phyloP scores from a whole-genome alignment of 2,329 filamentous ascomycete genomes.

The Blastomyces silverae region DNA sequence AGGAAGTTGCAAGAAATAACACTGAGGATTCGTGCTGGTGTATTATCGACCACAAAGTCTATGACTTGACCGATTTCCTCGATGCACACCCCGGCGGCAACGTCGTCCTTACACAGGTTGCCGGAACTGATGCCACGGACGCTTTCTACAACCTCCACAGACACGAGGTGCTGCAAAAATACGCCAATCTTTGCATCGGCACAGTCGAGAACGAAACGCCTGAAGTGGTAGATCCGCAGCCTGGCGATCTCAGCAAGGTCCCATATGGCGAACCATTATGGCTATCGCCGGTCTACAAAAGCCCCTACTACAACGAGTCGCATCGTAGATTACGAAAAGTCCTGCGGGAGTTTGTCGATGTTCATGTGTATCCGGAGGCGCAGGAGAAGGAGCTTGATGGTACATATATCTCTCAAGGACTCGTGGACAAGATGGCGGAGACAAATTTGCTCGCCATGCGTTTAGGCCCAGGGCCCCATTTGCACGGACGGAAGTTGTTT shows the following conservation, averaged over 20 bases:
- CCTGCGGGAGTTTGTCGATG: conserved; percentile 54
- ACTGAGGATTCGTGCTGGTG: conserved; percentile 71
- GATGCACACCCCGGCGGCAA: conserved; percentile 79
- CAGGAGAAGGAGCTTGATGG: conserved; percentile 58
- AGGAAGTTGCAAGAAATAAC: conserved; percentile 67
- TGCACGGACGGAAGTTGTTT: conserved; percentile 63
- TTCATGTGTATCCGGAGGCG: conserved; percentile 51
- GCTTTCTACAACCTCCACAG: conserved; percentile 90
- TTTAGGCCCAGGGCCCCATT: conserved; percentile 72
- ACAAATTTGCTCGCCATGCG: conserved; percentile 72
- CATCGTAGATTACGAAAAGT: conserved; percentile 53
- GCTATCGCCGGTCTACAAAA: conserved; percentile 41
- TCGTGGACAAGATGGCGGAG: conserved; percentile 73
- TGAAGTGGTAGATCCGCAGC: conserved; percentile 61
- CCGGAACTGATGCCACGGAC: conserved; percentile 70
- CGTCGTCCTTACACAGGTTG: conserved; percentile 71
- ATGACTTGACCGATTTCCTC: conserved; percentile 77
- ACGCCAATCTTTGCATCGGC: conserved; percentile 66
- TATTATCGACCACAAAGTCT: conserved; percentile 80
- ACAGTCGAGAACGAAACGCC: conserved; percentile 67
- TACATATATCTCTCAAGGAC: conserved; percentile 58
- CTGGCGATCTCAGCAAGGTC: conserved; percentile 66
- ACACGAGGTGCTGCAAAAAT: conserved; percentile 80
- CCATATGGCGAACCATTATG: conserved; percentile 83
- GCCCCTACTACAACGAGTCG: conserved; percentile 56